Evolutionary conservation across 768 basidiomycete species (phyloP).

Genomic region (Psilocybe cyanescens): DNA sequence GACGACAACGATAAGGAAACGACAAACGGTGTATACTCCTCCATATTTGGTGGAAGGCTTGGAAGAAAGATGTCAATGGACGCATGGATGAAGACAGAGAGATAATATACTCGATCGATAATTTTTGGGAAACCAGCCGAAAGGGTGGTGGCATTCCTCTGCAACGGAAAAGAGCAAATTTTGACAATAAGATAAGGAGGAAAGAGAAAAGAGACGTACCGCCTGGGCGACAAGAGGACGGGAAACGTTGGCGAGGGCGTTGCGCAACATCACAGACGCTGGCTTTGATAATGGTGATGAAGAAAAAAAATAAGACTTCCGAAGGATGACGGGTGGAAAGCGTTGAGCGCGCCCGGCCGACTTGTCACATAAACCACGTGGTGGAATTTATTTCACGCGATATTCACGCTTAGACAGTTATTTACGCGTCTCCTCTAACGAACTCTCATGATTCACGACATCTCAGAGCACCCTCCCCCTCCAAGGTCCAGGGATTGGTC

Average conservation of each 20-base stretch:
- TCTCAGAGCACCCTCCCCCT: slow-evolving; percentile 41
- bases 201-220: slow-evolving; percentile 38
- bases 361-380: slow-evolving; percentile 13
- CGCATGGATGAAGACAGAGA: slow-evolving; percentile 15
- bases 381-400: slow-evolving; percentile 12
- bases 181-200: not conserved
- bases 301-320: slow-evolving; percentile 25
- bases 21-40: slow-evolving; percentile 84
- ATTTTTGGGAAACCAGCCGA: slow-evolving; percentile 81
- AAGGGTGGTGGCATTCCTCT: slow-evolving; percentile 78
- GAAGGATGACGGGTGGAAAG: slow-evolving; percentile 10
- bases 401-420: not conserved
- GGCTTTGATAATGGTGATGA: slow-evolving; percentile 33
- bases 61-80: slow-evolving; percentile 10
- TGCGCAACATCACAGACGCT: slow-evolving; percentile 65
- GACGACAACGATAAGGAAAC: slow-evolving; percentile 7
- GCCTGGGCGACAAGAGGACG: slow-evolving; percentile 57
- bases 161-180: slow-evolving; percentile 16
- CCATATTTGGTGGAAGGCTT: slow-evolving; percentile 90
- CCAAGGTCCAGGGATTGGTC: slow-evolving; percentile 44
- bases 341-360: slow-evolving; percentile 10
- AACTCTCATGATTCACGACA: slow-evolving; percentile 31
- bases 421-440: not conserved
- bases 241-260: slow-evolving; percentile 57
- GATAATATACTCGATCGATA: slow-evolving; percentile 59